Percentiles rank a stretch among this genome's conserved stretches.
phyloP scores from a whole-genome alignment of 345 rosid genomes.

The Brassica napus region Da-Ae NC_063447.1:7765001-7765500 shows the following conservation, averaged over 20 bases:
- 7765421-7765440: no score
- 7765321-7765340: no score
- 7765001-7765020: background rate
- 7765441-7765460: no score
- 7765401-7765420: no score
- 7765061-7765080: background rate
- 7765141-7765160: background rate
- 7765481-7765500: no score
- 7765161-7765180: background rate
- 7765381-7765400: no score
- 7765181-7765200: background rate
- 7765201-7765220: background rate
- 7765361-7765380: no score
- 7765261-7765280: background rate
- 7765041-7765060: background rate
- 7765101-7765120: background rate
- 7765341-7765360: no score
- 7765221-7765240: background rate
- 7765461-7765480: no score
- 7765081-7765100: background rate
- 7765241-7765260: background rate
- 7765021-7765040: background rate
- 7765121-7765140: background rate
- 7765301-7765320: no score
- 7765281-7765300: background rate